Evolutionary conservation across 2,329 filamentous ascomycete species (phyloP), one percentile per base, ranked within the genome.

Genomic region (Colletotrichum agaves): DNA sequence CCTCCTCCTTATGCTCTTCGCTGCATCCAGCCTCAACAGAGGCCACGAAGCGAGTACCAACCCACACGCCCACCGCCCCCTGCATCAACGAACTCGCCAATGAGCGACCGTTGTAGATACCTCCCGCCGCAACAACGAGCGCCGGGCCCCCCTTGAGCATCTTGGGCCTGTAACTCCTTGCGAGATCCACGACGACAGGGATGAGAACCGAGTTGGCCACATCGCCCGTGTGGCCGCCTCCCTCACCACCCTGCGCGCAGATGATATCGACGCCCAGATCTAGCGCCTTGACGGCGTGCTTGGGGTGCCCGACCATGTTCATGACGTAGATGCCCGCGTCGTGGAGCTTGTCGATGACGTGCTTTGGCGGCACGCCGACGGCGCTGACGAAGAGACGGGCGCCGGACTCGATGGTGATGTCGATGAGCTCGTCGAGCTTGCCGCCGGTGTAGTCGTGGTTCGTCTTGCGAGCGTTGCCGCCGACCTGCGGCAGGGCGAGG

Each of bases 221-320:
- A 69, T 96, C 91, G 33, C 94, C 94, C 1, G 95, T 98, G 80
- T 98, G 95, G 0, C 94, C 95, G 17, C 95, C 95, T 2, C 94
- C 95, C 79, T 98, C 95, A 58, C 93, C 93, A 52, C 95, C 95
- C 82, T 98, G 95, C 2, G 94, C 90, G 77, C 94, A 97, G 5
- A 98, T 87, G 71, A 98, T 90, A 79, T 98, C 95, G 10, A 97
- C 93, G 47, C 95, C 95, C 0, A 91, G 87, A 56, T 93, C 88
- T 4, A 98, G 83, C 2, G 94, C 94, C 82, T 98, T 98, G 77
- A 91, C 87, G 1, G 94, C 94, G 78, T 98, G 95, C 77, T 91
- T 93, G 2, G 95, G 94, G 74, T 94, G 92, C 0, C 95, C 95
- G 19, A 98, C 94, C 94, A 98, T 98, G 78, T 98, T 98, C 94